Conservation (phyloP, 2,329 filamentous ascomycete species). For the Neofusicoccum sp. region DNA sequence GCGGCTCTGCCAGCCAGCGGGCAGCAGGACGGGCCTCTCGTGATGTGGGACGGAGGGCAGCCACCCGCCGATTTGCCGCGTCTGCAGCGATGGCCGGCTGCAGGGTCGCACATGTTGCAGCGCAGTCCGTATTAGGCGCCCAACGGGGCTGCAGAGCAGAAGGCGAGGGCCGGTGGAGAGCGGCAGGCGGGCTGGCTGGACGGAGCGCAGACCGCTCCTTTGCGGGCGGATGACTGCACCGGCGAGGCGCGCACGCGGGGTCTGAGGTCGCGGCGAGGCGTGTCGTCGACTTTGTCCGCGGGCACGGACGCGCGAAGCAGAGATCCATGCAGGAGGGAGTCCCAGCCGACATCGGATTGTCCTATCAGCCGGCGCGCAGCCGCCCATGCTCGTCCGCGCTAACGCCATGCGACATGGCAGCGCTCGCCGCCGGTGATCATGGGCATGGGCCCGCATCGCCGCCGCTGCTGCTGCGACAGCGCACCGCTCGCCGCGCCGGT, state of each 20-base stretch:
- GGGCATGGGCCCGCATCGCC: background rate
- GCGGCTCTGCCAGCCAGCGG: background rate
- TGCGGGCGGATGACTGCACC: background rate
- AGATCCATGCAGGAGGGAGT: slow-evolving; percentile 7
- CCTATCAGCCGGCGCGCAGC: slow-evolving; percentile 14
- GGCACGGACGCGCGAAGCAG: slow-evolving; percentile 7
- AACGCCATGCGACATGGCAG: slow-evolving; percentile 14
- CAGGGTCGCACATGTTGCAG: slow-evolving; percentile 5
- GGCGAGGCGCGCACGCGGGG: background rate
- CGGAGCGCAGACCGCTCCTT: slow-evolving; percentile 12
- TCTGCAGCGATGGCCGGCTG: background rate
- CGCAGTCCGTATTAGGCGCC: slow-evolving; percentile 11
- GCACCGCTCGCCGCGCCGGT: background rate
- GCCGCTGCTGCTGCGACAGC: background rate
- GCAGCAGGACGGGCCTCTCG: slow-evolving; percentile 1
- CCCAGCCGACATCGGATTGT: slow-evolving; percentile 20
- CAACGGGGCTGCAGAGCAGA: slow-evolving; percentile 3
- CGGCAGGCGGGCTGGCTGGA: background rate
- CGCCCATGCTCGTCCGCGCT: slow-evolving; percentile 6
- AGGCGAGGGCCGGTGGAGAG: slow-evolving; percentile 4
- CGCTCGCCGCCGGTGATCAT: slow-evolving; percentile 10
- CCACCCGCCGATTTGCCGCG: slow-evolving; percentile 15
- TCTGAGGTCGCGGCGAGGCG: background rate
- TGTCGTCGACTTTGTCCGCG: slow-evolving; percentile 10
- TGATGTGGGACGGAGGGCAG: slow-evolving; percentile 6